Evolutionary conservation across 129 eudicot genomes (phyloP).

Genomic region (Silybum marianum): DNA sequence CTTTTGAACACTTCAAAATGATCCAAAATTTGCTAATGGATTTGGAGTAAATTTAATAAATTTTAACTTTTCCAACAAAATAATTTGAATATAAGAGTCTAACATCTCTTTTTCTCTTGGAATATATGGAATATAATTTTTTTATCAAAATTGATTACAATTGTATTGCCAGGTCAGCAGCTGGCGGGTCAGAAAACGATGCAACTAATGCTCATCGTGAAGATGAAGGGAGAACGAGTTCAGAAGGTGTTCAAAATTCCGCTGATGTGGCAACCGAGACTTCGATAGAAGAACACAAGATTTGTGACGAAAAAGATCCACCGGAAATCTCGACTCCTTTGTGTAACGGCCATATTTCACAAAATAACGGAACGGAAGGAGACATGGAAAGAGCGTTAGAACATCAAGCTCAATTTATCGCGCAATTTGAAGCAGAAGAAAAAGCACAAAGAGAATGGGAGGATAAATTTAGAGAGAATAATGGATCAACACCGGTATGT

Average conservation of each 20-base stretch:
- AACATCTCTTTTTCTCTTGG: not conserved
- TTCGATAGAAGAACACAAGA: constrained; percentile 30
- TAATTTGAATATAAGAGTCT: not conserved
- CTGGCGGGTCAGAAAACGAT: constrained; percentile 46
- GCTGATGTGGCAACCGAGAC: constrained; percentile 41
- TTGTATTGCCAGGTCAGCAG: constrained; percentile 57
- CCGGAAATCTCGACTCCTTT: constrained; percentile 21
- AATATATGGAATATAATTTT: not conserved
- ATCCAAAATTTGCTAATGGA: constrained; percentile 5
- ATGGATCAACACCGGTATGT: constrained; percentile 58
- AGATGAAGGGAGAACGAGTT: constrained; percentile 24
- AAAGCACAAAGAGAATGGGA: constrained; percentile 96
- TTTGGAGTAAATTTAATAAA: not conserved
- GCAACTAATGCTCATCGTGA: constrained; percentile 27
- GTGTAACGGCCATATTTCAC: constrained; percentile 31
- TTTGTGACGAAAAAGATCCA: constrained; percentile 28
- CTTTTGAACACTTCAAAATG: not conserved
- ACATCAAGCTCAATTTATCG: constrained; percentile 73
- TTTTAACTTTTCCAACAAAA: not conserved
- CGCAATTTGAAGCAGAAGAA: constrained; percentile 75
- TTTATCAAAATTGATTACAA: not conserved
- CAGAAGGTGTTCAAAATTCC: constrained; percentile 40
- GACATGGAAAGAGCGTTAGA: constrained; percentile 72
- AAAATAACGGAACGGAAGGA: constrained; percentile 38
- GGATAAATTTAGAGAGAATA: constrained; percentile 77